phyloP scores from a whole-genome alignment of 106 monocot genomes.

The Gastrodia elata region DNA sequence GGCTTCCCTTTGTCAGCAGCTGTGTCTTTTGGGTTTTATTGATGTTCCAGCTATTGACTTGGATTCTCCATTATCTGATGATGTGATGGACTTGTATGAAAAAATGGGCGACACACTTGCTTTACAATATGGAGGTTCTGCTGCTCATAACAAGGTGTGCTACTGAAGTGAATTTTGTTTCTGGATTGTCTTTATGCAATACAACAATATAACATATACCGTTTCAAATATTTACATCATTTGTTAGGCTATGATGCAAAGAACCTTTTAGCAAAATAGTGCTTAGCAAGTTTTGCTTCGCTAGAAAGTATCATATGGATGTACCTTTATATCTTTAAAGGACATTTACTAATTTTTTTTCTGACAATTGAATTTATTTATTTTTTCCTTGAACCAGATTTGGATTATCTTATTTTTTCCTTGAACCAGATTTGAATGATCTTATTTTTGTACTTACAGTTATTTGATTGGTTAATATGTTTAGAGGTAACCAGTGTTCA shows the following conservation, averaged over 20 bases:
- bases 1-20: conserved; percentile 71
- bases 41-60: conserved; percentile 51
- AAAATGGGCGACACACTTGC: conserved; percentile 96
- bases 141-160: conserved; percentile 94
- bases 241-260: background rate
- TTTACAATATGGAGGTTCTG: conserved; percentile 93
- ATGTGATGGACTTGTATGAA: conserved; percentile 80
- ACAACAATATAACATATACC: background rate
- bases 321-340: background rate
- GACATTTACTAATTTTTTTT: background rate
- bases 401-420: no score
- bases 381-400: no score
- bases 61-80: conserved; percentile 60
- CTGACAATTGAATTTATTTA: background rate
- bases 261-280: background rate
- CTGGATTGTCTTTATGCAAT: background rate
- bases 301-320: background rate
- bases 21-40: conserved; percentile 50
- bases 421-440: no score
- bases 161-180: background rate
- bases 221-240: background rate
- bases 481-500: background rate
- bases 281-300: background rate
- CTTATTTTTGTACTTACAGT: no score
- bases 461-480: background rate